Percentiles rank a stretch among this genome's conserved stretches.
Conservation (phyloP, 2,329 filamentous ascomycete genomes). For the Fusarium caatingaense region DNA sequence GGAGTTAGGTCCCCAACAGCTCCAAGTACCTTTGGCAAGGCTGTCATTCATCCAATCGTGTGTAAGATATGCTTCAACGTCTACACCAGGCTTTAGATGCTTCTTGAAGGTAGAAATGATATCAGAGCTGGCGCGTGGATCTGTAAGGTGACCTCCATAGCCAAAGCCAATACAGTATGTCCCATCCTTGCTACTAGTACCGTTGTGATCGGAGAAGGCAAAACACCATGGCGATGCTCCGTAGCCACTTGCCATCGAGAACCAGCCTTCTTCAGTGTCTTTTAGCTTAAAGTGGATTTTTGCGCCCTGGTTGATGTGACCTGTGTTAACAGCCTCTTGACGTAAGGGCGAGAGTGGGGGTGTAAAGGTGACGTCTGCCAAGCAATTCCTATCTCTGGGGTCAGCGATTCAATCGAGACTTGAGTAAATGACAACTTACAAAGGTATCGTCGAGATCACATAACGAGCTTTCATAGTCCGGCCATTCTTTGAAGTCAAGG, state of each 20-base stretch:
- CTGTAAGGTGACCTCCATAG: not conserved
- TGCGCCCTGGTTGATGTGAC: not conserved
- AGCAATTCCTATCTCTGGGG: not conserved
- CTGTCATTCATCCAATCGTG: not conserved
- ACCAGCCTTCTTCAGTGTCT: not conserved
- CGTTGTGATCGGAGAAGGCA: not conserved
- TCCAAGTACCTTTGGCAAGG: not conserved
- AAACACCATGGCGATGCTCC: not conserved
- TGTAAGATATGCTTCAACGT: not conserved
- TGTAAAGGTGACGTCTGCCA: not conserved
- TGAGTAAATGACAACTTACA: not conserved
- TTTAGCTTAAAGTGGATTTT: not conserved
- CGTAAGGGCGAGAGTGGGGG: not conserved
- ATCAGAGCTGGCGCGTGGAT: rapidly evolving
- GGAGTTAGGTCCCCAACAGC: not conserved
- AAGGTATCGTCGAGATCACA: not conserved
- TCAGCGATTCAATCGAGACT: rapidly evolving
- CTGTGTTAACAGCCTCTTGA: not conserved
- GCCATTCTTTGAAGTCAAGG: not conserved
- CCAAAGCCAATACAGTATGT: not conserved
- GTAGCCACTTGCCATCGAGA: not conserved
- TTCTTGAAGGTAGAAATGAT: rapidly evolving
- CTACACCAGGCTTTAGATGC: not conserved
- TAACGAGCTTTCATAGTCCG: not conserved
- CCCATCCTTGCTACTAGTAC: rapidly evolving